Evolutionary conservation across 169 alveolate species (phyloP).

Genomic region (Ichthyophthirius multifiliis): DNA sequence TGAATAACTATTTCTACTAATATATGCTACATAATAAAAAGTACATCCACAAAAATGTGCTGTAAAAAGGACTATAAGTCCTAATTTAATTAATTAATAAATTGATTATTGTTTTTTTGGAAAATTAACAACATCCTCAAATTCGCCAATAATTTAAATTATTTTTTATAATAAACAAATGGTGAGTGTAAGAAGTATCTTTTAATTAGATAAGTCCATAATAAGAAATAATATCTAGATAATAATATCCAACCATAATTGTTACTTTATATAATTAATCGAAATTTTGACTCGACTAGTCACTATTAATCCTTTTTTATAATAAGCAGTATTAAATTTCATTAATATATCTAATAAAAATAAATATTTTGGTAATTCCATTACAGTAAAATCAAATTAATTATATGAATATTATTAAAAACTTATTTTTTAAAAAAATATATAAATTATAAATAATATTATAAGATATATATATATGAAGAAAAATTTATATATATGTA

Average conservation of each 20-base stretch:
- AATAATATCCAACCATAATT: not conserved
- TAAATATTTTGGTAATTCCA: not conserved
- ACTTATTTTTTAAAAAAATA: not conserved
- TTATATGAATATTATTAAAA: not conserved
- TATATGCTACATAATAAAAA: not conserved
- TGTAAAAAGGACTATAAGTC: not conserved
- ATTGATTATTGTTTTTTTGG: not conserved
- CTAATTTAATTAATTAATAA: not conserved
- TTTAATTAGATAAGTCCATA: not conserved
- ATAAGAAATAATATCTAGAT: not conserved
- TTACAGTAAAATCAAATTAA: not conserved
- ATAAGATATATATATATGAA: not conserved
- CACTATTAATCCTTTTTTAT: not conserved
- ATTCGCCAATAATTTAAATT: not conserved
- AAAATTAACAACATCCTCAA: not conserved
- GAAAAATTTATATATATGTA: not conserved
- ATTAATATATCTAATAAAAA: not conserved
- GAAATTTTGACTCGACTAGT: not conserved
- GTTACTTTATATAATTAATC: not conserved
- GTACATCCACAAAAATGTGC: not conserved
- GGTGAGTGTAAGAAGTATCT: not conserved
- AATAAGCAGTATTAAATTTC: not conserved
- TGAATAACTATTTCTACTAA: not conserved
- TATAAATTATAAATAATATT: too few relatives aligned
- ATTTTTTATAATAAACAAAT: not conserved